Evolutionary conservation across 2,329 filamentous ascomycete genomes (phyloP), one percentile per base, ranked within the genome.

Genomic region (Berkeleyomyces rouxiae): DNA sequence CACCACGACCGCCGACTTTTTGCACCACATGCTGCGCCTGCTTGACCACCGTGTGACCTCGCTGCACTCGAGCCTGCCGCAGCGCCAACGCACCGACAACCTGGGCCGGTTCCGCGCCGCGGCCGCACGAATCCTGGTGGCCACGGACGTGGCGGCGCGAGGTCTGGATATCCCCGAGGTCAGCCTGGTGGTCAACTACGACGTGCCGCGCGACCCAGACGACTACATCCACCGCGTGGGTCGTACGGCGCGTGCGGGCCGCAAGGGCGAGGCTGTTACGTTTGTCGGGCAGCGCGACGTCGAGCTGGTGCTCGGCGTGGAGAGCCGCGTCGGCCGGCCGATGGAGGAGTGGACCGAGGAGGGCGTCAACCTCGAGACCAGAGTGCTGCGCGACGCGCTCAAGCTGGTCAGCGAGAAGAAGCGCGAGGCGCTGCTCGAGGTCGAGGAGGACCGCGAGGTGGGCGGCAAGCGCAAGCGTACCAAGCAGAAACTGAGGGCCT

Each of bases 181-280:
- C 5, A 86, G 82, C 62, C 75, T 97, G 13, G 93, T 99, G 2
- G 77, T 99, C 70, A 97, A 99, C 74, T 99, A 91, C 74, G 93
- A 99, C 71, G 83, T 99, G 0, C 93, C 93, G 0, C 84, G 92
- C n/a, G 90, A 96, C 70, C 90, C 92, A 2, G 91, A 96, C 72
- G 92, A 96, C 74, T 99, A 99, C 72, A 93, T 99, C 67, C 93
- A 99, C 76, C 84, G 93, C 10, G 92, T 96, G 59, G 93, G 93
- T 72, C 86, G 93, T 74, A 99, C 93, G 10, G 93, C 93, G 3
- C 85, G 93, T 81, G 93, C 93, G 0, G 93, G 93, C 0, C 82
- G 90, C 53, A 79, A 79, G 61, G 93, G 93, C 69, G 86, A 90
- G 67, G 84, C 87, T 4, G 83, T 96, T 13, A 95, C 89, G 1